These are phyloP conservation scores for Ambrosia artemisiifolia DNA, from an alignment of 129 eudicot species.

Conservation along the genomic window DNA sequence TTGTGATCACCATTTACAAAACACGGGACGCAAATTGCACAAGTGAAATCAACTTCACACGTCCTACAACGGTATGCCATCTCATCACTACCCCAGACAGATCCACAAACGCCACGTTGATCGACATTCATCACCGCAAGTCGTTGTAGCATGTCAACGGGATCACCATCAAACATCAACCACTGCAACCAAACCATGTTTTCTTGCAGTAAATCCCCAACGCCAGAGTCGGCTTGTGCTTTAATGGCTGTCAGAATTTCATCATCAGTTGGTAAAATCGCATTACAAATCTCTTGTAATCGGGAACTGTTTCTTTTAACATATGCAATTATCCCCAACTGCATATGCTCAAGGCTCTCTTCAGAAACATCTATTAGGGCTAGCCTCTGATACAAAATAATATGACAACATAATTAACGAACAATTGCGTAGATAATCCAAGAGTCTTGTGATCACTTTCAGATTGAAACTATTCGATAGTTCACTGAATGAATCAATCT, in stretches of 20 bases:
- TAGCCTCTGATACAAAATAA: slow-evolving; percentile 62
- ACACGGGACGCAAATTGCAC: slow-evolving; percentile 96
- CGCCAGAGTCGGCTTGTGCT: slow-evolving; percentile 28
- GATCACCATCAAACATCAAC: slow-evolving; percentile 89
- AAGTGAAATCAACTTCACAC: slow-evolving; percentile 91
- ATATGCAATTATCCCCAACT: slow-evolving; percentile 49
- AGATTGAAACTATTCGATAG: too few species aligned
- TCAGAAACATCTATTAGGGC: slow-evolving; percentile 51
- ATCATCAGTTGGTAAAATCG: slow-evolving; percentile 60
- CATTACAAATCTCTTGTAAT: slow-evolving; percentile 42
- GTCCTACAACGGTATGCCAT: slow-evolving; percentile 89
- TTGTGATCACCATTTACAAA: slow-evolving; percentile 81
- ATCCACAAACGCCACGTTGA: slow-evolving; percentile 93
- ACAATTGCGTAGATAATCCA: too few species aligned
- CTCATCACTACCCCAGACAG: slow-evolving; percentile 89
- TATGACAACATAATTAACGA: background rate
- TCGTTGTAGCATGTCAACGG: slow-evolving; percentile 38
- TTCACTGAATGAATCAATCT: too few species aligned
- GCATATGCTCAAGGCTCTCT: slow-evolving; percentile 49
- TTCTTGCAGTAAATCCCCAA: slow-evolving; percentile 46
- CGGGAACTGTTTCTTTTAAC: slow-evolving; percentile 39
- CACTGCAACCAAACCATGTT: slow-evolving; percentile 87
- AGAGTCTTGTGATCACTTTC: too few species aligned
- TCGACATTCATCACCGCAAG: slow-evolving; percentile 48
- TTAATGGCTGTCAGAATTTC: slow-evolving; percentile 45